phyloP scores from a whole-genome alignment of 208 protist genomes.

The Porcisia deanei region DNA sequence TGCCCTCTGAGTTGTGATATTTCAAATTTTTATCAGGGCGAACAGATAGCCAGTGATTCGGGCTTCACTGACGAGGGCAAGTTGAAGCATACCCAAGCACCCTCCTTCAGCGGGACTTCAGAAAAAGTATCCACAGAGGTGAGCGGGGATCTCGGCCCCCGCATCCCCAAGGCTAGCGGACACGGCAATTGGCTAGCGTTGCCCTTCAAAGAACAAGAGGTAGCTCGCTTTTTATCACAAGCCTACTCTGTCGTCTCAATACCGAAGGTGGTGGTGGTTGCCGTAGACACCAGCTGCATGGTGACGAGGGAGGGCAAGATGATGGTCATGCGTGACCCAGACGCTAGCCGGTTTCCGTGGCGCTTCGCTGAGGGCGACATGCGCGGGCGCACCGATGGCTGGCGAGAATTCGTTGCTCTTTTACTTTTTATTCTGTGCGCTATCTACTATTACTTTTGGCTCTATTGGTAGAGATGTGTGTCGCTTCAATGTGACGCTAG shows the following conservation, averaged over 20 bases:
- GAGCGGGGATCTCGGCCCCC: background rate
- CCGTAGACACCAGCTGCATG: slow-evolving; percentile 37
- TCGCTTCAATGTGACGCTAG: background rate
- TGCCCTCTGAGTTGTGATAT: slow-evolving; percentile 1
- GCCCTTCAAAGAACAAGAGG: slow-evolving; percentile 37
- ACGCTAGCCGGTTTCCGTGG: slow-evolving; percentile 52
- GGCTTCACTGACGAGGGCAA: background rate
- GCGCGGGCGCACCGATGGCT: background rate
- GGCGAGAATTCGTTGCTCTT: slow-evolving; percentile 11
- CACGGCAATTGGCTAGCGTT: slow-evolving; percentile 60
- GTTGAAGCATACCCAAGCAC: background rate
- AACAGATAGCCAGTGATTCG: background rate
- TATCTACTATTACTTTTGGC: slow-evolving; percentile 28
- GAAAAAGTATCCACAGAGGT: background rate
- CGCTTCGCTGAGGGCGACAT: slow-evolving; percentile 32
- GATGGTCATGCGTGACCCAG: slow-evolving; percentile 40
- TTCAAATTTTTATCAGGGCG: background rate
- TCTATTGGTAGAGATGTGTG: background rate
- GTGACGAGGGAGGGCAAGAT: slow-evolving; percentile 36
- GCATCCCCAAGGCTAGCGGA: slow-evolving; percentile 31
- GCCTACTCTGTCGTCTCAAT: slow-evolving; percentile 36
- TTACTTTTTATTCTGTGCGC: slow-evolving; percentile 13
- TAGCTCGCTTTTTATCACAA: slow-evolving; percentile 29
- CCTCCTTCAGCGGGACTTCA: background rate
- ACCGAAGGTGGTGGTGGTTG: slow-evolving; percentile 48